These are phyloP conservation scores for Misopates orontium DNA, from an alignment of 257 asterid species.

Conservation along the genomic window DNA sequence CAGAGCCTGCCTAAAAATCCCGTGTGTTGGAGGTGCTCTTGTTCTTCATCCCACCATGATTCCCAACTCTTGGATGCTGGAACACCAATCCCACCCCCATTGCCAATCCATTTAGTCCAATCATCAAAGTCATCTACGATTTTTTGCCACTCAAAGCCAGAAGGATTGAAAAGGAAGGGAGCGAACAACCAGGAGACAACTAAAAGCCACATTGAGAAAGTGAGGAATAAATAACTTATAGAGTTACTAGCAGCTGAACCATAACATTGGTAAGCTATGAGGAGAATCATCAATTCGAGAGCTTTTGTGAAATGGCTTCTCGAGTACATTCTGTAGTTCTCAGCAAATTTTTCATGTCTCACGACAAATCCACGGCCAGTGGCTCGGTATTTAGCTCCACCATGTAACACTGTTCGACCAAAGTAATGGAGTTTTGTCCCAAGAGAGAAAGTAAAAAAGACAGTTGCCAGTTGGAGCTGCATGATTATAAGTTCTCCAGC, in stretches of 20 bases:
- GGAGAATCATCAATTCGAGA: constrained; percentile 73
- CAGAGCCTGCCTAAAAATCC: constrained; percentile 67
- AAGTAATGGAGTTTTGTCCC: constrained; percentile 95
- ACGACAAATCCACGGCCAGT: constrained; percentile 99
- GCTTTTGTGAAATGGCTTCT: constrained; percentile 92
- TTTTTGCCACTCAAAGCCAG: constrained; percentile 98
- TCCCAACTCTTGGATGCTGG: constrained; percentile 96
- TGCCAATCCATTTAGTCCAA: constrained; percentile 87
- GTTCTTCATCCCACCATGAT: constrained; percentile 99
- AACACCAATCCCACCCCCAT: constrained; percentile 83
- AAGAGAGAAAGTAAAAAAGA: constrained; percentile 91
- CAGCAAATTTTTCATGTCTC: constrained; percentile 84
- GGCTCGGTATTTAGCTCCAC: constrained; percentile 96
- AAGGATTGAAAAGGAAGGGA: constrained; percentile 90
- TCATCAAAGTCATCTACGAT: constrained; percentile 93
- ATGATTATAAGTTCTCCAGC: constrained; percentile 72
- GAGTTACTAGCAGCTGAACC: constrained; percentile 46
- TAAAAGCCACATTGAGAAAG: constrained; percentile 83
- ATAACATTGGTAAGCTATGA: constrained; percentile 56
- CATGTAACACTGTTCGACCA: constrained; percentile 88
- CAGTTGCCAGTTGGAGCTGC: constrained; percentile 92
- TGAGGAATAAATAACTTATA: constrained; percentile 36
- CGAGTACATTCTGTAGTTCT: constrained; percentile 93
- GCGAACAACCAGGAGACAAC: constrained; percentile 87
- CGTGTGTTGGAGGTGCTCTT: constrained; percentile 74